A percentile compares a stretch with the other conserved stretches of the same genome.
Evolutionary conservation across 805 yeast species (phyloP).

Genomic region (Saccharomycopsis fibuligera): DNA sequence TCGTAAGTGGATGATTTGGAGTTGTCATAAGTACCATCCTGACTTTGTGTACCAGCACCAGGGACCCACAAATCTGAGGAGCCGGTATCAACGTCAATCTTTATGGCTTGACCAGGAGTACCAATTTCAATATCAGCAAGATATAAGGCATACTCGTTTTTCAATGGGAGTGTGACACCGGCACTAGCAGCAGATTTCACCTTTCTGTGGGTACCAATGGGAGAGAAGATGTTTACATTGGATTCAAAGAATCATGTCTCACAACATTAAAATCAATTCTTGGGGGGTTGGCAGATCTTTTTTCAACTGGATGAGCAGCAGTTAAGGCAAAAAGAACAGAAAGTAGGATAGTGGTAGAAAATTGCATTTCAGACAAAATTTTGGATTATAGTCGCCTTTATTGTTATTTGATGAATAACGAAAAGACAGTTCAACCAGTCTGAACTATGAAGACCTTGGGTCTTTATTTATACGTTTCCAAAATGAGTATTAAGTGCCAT

Average conservation of each 20-base stretch:
- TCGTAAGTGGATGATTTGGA: slow-evolving; percentile 21
- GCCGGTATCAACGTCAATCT: slow-evolving; percentile 28
- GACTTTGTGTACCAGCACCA: slow-evolving; percentile 24
- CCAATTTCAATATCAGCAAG: slow-evolving; percentile 28
- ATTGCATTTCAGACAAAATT: no score
- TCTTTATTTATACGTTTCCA: no score
- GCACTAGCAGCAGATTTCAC: slow-evolving; percentile 3
- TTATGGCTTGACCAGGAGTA: slow-evolving; percentile 24
- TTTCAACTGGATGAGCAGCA: slow-evolving; percentile 19
- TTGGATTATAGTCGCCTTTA: no score
- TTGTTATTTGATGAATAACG: no score
- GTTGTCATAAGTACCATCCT: slow-evolving; percentile 24
- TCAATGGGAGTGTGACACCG: slow-evolving; percentile 28
- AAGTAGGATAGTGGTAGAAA: slow-evolving; percentile 12
- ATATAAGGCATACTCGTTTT: slow-evolving; percentile 33
- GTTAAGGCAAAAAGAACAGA: slow-evolving; percentile 15
- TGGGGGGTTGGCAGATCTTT: slow-evolving; percentile 4
- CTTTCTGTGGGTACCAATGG: neutral
- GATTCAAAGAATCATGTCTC: slow-evolving; percentile 2
- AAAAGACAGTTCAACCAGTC: no score
- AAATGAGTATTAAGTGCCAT: no score
- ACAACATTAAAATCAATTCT: slow-evolving; percentile 11
- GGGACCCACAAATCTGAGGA: slow-evolving; percentile 30
- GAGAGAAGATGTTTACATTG: neutral
- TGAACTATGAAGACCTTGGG: no score